phyloP scores from a whole-genome alignment of 495 filamentous ascomycete species.

The Penicillium pulvis region DNA sequence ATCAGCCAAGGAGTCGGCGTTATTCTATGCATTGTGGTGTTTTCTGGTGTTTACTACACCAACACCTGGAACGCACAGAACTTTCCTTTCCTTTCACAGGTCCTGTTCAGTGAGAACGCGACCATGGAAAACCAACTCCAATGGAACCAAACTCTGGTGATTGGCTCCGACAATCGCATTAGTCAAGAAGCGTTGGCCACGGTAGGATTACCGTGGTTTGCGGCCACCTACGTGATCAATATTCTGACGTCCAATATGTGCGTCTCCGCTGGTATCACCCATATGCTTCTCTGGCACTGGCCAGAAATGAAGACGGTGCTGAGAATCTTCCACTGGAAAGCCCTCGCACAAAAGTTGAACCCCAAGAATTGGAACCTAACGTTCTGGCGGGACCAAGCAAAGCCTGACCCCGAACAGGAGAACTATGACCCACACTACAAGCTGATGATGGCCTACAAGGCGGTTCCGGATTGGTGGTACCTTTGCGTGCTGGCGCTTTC shows the following conservation, averaged over 20 bases:
- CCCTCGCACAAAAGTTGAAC: background rate
- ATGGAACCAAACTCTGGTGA: slow-evolving; percentile 13
- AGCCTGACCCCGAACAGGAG: background rate
- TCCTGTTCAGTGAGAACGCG: slow-evolving; percentile 4
- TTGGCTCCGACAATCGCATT: slow-evolving; percentile 34
- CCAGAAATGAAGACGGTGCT: background rate
- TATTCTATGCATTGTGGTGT: background rate
- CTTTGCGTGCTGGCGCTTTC: background rate
- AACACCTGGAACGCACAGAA: slow-evolving; percentile 2
- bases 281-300: background rate
- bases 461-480: slow-evolving; percentile 3
- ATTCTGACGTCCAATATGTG: slow-evolving; percentile 33
- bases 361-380: slow-evolving; percentile 31
- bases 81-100: slow-evolving; percentile 4
- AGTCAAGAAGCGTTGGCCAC: slow-evolving; percentile 32
- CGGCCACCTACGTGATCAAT: slow-evolving; percentile 42
- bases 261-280: slow-evolving; percentile 27
- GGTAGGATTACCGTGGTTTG: slow-evolving; percentile 44
- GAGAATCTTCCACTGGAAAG: background rate
- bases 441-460: slow-evolving; percentile 4
- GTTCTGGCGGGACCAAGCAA: slow-evolving; percentile 26
- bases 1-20: slow-evolving; percentile 7
- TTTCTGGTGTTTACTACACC: slow-evolving; percentile 5
- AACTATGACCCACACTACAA: slow-evolving; percentile 23
- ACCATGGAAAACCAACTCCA: slow-evolving; percentile 1